A percentile compares a stretch with the other conserved stretches of the same genome.
phyloP scores from a whole-genome alignment of 352 stramenopile species.

The Phytophthora kernoviae region DNA sequence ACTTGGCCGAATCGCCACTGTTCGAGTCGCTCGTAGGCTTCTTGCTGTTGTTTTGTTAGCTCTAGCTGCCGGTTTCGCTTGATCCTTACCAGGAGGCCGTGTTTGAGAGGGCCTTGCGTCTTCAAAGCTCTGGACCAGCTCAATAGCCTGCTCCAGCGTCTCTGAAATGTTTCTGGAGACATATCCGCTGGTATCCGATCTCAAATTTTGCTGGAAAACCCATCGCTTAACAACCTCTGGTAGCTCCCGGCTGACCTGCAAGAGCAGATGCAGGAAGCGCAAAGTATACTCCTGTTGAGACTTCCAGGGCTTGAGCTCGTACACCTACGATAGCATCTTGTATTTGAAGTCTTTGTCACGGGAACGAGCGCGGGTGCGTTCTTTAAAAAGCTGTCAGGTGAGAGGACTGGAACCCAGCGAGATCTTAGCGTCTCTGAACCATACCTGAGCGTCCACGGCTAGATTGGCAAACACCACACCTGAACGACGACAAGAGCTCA shows the following conservation, averaged over 20 bases:
- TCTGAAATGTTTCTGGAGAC: constrained; percentile 7
- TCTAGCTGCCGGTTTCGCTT: constrained; percentile 9
- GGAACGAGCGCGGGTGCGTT: constrained; percentile 10
- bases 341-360: constrained; percentile 13
- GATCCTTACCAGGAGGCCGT: constrained; percentile 7
- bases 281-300: constrained; percentile 17
- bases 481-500: neutral
- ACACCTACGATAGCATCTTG: constrained; percentile 12
- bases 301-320: constrained; percentile 6
- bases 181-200: neutral
- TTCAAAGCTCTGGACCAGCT: constrained; percentile 6
- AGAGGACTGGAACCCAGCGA: neutral
- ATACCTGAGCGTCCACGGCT: constrained; percentile 10
- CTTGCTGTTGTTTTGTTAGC: neutral
- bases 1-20: neutral
- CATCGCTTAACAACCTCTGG: constrained; percentile 10
- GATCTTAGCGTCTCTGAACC: constrained; percentile 9
- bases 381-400: constrained; percentile 9
- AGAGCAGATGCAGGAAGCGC: constrained; percentile 5
- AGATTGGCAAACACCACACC: constrained; percentile 12
- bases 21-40: constrained; percentile 1
- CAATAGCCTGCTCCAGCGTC: constrained; percentile 4
- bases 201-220: constrained; percentile 14
- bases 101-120: constrained; percentile 5
- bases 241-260: constrained; percentile 1